phyloP scores from a whole-genome alignment of 129 eudicot genomes.

The Pulicaria dysenterica region DNA sequence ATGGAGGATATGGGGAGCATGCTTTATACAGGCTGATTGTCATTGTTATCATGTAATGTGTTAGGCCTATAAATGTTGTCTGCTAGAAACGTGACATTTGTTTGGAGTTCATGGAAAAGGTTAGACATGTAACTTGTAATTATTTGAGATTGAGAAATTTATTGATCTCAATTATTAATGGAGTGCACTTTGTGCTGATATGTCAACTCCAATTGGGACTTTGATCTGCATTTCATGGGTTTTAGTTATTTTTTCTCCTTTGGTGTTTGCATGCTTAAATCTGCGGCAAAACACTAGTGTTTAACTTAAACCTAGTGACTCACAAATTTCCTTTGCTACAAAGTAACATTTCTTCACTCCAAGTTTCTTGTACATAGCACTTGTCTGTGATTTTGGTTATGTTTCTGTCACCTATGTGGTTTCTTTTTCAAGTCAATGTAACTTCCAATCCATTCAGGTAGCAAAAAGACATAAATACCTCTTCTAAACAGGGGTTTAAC shows the following conservation, averaged over 20 bases:
- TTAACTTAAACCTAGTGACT: too few relatives aligned
- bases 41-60: conserved; percentile 34
- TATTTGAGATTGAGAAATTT: neutral
- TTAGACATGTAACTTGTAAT: conserved; percentile 33
- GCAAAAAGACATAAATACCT: too few relatives aligned
- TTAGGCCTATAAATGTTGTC: conserved; percentile 97
- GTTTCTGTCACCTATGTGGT: too few relatives aligned
- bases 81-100: conserved; percentile 99
- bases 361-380: too few relatives aligned
- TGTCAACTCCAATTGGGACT: conserved; percentile 5
- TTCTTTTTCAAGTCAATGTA: too few relatives aligned
- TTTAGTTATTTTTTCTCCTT: neutral
- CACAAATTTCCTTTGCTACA: too few relatives aligned
- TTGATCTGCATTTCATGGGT: conserved; percentile 8
- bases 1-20: conserved; percentile 77
- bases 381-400: too few relatives aligned
- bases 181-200: neutral
- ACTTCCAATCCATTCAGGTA: too few relatives aligned
- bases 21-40: conserved; percentile 55
- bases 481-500: too few relatives aligned
- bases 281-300: too few relatives aligned
- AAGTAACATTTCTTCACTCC: too few relatives aligned
- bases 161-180: conserved; percentile 2
- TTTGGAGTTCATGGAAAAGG: conserved; percentile 99
- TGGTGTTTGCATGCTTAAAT: too few relatives aligned